Evolutionary conservation across 257 asterid species (phyloP), one percentile per base, ranked within the genome.

Genomic region (Linderniella brevidens): DNA sequence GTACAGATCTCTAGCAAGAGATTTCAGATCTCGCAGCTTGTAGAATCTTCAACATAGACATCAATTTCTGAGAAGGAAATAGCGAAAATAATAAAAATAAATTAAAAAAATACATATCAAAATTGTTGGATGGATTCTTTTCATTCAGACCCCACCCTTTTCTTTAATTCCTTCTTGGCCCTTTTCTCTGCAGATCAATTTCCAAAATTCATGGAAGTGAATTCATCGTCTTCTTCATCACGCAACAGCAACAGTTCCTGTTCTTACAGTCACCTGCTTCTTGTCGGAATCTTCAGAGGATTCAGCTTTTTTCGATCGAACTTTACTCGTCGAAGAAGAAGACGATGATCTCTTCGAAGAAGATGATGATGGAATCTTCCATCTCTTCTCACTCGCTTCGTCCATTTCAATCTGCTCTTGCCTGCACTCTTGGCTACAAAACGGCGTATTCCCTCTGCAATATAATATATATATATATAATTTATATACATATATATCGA

Each of bases 401-500:
- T 88, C 95, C 53, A 74, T 80, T 60, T 88, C 97, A 18, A 88
- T 88, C 69, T 88, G 97, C 38, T 88, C 93, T 48, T 88, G 88
- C 53, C 97, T 68, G 74, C 97, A 88, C 62, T 85, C 95, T 32
- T 75, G 69, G 80, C 95, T 85, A 52, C 95, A 85, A 63, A 80
- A 85, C 17, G 95, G 95, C 0, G 92, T 80, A 46, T 83, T 58
- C 56, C 97, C 97, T 74, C 97, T 87, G 95, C 70, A 68, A 56
- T n/a, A 46, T 14, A 6, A 42, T 25, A 25, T 2, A 25, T 25
- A 25, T n/a, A n/a, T n/a, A n/a, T n/a, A n/a, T n/a, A n/a, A n/a
- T n/a, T n/a, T n/a, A n/a, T n/a, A n/a, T n/a, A n/a, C n/a, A n/a
- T n/a, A n/a, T n/a, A n/a, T n/a, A n/a, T n/a, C n/a, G n/a, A 25